Percentiles rank a stretch among this genome's conserved stretches.
Evolutionary conservation across 257 asterid species (phyloP).

Genomic region (Phtheirospermum japonicum): DNA sequence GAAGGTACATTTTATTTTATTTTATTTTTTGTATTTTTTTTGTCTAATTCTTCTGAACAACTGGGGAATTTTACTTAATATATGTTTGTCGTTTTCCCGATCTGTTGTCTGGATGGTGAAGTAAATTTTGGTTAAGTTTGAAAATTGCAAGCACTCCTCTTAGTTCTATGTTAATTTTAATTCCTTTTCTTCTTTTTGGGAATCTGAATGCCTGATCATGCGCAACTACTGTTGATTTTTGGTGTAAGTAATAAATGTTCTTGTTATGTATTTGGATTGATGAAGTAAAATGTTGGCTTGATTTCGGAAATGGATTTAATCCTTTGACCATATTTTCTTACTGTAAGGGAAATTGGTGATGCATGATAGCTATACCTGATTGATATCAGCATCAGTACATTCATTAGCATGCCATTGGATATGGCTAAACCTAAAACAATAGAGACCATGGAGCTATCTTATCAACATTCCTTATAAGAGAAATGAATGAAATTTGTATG

Average conservation of each 20-base stretch:
- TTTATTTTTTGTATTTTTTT: not conserved
- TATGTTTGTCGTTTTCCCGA: too few species aligned
- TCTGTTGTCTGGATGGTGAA: constrained; percentile 2
- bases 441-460: too few species aligned
- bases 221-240: constrained; percentile 1
- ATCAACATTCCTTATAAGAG: too few species aligned
- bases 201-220: not conserved
- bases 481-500: too few species aligned
- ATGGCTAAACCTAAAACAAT: too few species aligned
- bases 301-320: not conserved
- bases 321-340: not conserved
- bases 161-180: not conserved
- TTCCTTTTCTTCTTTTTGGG: not conserved
- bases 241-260: not conserved
- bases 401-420: constrained; percentile 2
- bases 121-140: not conserved
- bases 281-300: not conserved
- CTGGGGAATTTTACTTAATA: too few species aligned
- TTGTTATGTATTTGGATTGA: not conserved
- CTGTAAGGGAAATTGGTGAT: constrained; percentile 9
- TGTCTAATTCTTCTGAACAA: constrained; percentile 5
- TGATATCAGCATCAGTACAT: not conserved
- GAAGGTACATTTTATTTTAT: constrained; percentile 62
- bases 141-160: too few species aligned
- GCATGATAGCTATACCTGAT: not conserved